phyloP scores from a whole-genome alignment of 148 eudicot species.

The Selenicereus undatus region DNA sequence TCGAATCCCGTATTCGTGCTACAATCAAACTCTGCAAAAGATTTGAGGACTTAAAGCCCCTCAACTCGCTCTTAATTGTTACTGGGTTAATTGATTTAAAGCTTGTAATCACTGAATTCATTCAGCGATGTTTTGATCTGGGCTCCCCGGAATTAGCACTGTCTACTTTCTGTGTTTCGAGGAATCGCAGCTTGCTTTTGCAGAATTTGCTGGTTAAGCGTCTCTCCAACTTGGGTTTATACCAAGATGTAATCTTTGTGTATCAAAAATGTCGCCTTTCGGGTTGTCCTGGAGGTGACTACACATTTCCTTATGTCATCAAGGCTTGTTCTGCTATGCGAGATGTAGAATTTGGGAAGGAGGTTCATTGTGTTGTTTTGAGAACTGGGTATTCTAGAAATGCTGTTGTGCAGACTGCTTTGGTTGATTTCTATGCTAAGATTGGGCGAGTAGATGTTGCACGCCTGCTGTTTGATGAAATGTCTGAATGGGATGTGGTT shows the following conservation, averaged over 20 bases:
- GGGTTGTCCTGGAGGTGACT: slow-evolving; percentile 46
- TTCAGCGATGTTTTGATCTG: slow-evolving; percentile 45
- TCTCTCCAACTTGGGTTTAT: slow-evolving; percentile 43
- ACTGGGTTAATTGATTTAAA: slow-evolving; percentile 33
- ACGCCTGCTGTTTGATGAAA: slow-evolving; percentile 48
- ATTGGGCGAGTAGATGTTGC: slow-evolving; percentile 42
- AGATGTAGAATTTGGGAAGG: slow-evolving; percentile 32
- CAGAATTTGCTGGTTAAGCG: slow-evolving; percentile 50
- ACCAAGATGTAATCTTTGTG: slow-evolving; percentile 40
- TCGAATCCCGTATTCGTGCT: slow-evolving; percentile 6
- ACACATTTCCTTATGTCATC: slow-evolving; percentile 63
- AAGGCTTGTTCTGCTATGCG: slow-evolving; percentile 52
- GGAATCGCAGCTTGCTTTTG: slow-evolving; percentile 39
- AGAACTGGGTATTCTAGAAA: slow-evolving; percentile 52
- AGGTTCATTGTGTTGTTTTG: slow-evolving; percentile 47
- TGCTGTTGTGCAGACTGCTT: slow-evolving; percentile 53
- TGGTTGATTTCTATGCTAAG: slow-evolving; percentile 55
- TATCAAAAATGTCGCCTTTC: slow-evolving; percentile 34
- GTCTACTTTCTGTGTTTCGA: slow-evolving; percentile 23
- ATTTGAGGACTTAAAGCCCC: slow-evolving; percentile 34
- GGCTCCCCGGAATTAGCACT: slow-evolving; percentile 45
- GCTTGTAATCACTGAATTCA: slow-evolving; percentile 29
- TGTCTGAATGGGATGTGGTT: slow-evolving; percentile 53
- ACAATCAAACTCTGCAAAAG: slow-evolving; percentile 31
- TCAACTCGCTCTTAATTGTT: slow-evolving; percentile 38